A percentile compares a stretch with the other conserved stretches of the same genome.
Evolutionary conservation across 169 alveolate species (phyloP).

Genomic region (Plasmodium knowlesi): DNA sequence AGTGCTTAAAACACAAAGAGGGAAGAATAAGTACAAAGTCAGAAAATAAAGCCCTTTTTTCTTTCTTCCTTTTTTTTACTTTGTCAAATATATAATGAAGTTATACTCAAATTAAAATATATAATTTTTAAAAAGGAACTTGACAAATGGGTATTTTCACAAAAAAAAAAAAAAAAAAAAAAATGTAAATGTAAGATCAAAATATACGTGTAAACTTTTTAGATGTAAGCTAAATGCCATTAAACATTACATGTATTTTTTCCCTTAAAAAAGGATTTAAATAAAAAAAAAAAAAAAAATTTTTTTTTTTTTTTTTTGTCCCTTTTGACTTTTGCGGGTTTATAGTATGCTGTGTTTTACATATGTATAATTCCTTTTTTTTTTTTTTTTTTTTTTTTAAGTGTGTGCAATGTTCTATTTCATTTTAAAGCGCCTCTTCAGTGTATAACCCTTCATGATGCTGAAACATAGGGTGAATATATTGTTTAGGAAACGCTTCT

Average conservation of each 20-base stretch:
- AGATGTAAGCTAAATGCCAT: conserved; percentile 53
- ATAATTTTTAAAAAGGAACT: background rate
- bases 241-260: conserved; percentile 25
- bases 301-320: background rate
- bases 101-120: conserved; percentile 6
- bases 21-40: conserved; percentile 34
- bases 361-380: conserved; percentile 2
- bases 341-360: background rate
- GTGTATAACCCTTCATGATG: background rate
- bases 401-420: conserved; percentile 10
- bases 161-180: conserved; percentile 3
- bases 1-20: conserved; percentile 24
- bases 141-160: conserved; percentile 3
- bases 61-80: background rate
- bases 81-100: conserved; percentile 5
- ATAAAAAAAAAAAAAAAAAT: background rate
- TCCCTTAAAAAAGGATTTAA: conserved; percentile 20
- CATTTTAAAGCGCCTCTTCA: background rate
- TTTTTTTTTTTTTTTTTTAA: conserved; percentile 10
- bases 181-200: conserved; percentile 21
- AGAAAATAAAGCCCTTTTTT: conserved; percentile 1
- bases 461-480: background rate
- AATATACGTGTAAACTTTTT: conserved; percentile 22
- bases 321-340: background rate
- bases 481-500: background rate